phyloP scores from a whole-genome alignment of 2,329 filamentous ascomycete species.

The Hymenoscyphus occultus region DNA sequence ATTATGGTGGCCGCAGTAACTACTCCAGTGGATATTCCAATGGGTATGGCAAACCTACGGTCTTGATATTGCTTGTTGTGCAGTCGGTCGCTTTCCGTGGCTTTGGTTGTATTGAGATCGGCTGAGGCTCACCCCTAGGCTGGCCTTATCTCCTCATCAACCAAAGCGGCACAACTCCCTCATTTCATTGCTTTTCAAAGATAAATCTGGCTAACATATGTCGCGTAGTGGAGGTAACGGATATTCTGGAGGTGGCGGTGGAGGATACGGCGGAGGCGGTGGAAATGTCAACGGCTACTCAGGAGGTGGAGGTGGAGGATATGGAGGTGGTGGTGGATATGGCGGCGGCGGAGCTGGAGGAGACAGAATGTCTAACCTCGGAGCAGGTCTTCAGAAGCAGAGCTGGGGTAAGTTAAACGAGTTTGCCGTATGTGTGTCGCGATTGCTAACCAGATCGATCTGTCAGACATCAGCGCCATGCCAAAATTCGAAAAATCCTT shows the following conservation, averaged over 20 bases:
- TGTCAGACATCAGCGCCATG: conserved; percentile 66
- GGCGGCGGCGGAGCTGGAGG: conserved; percentile 64
- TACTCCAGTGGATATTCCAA: conserved; percentile 51
- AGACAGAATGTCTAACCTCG: conserved; percentile 92
- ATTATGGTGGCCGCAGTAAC: conserved; percentile 43
- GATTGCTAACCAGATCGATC: conserved; percentile 19
- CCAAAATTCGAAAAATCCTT: conserved; percentile 99
- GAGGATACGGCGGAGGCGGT: conserved; percentile 45
- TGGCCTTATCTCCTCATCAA: conserved; percentile 15
- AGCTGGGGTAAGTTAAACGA: conserved; percentile 67
- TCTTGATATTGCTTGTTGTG: conserved; percentile 37
- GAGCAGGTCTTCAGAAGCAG: conserved; percentile 82
- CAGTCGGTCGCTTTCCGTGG: conserved; percentile 31
- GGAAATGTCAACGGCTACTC: conserved; percentile 38
- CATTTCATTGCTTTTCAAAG: conserved; percentile 13
- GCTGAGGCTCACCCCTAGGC: conserved; percentile 22
- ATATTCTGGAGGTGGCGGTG: conserved; percentile 44
- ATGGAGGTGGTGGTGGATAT: conserved; percentile 38
- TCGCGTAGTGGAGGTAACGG: conserved; percentile 48
- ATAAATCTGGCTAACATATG: conserved; percentile 38
- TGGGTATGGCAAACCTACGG: conserved; percentile 43
- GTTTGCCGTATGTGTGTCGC: conserved; percentile 10
- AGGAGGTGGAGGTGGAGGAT: conserved; percentile 36
- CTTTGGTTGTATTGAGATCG: conserved; percentile 34
- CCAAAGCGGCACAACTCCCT: conserved; percentile 27